phyloP scores from a whole-genome alignment of 2,329 filamentous ascomycete species.

The Colletotrichum sp. region DNA sequence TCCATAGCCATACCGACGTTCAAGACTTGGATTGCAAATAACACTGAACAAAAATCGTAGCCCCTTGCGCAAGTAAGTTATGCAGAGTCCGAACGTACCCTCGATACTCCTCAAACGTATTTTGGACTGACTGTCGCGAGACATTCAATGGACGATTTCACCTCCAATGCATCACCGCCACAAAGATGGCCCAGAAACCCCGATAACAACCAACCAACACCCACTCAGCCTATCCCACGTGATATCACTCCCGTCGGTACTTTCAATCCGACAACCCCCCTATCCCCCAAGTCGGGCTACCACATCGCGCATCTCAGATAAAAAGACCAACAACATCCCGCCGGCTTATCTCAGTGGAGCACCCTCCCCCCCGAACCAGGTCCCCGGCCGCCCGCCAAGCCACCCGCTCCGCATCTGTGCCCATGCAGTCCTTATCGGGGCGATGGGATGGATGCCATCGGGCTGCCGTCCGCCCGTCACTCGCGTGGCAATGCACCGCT shows the following conservation, averaged over 20 bases:
- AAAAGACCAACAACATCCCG: neutral
- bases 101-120: too few relatives aligned
- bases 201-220: neutral
- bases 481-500: conserved; percentile 2
- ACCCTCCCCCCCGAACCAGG: neutral
- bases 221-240: neutral
- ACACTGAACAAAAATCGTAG: too few relatives aligned
- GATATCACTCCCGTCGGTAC: neutral
- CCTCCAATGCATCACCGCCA: rapidly evolving
- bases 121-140: too few relatives aligned
- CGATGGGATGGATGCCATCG: neutral
- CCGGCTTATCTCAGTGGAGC: conserved; percentile 16
- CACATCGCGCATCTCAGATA: conserved; percentile 11
- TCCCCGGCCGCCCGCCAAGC: conserved; percentile 3
- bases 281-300: neutral
- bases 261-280: conserved; percentile 2
- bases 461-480: neutral
- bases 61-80: too few relatives aligned
- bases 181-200: rapidly evolving
- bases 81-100: too few relatives aligned
- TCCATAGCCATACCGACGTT: too few relatives aligned
- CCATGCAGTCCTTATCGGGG: conserved; percentile 6
- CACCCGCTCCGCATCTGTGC: neutral
- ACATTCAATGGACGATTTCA: too few relatives aligned
- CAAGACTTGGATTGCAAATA: too few relatives aligned